Base-by-base conservation (phyloP, 805 yeast genomes). In the Metschnikowia vanudenii region DNA sequence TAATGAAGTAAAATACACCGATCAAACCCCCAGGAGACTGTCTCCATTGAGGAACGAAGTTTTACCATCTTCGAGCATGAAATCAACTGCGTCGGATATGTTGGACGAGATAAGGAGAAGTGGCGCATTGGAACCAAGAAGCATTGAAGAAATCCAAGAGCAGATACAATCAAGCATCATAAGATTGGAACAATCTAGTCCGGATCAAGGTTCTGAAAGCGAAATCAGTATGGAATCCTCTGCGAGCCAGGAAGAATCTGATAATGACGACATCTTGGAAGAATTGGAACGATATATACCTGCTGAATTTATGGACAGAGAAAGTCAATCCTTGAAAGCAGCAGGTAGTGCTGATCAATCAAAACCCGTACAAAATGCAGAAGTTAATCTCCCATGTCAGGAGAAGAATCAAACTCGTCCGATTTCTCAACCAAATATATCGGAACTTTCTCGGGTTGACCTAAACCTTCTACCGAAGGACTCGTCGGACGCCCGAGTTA, bases 101-200 rank as follows among this genome's bases (percentile, higher is more conserved):
- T 49, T 52, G 18, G 40, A 41, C 3, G 51, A 50, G 29, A 41
- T 53, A 19, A 58, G 54, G 1, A 47, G 46, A 5, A 48, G 50
- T 19, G 52, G 49, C 4, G 55, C 47, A 10, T 36, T 45, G 34
- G 36, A 45, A 18, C 47, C 60, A 13, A 31, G 47, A 20, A 37
- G 49, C 31, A 35, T 54, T 41, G 22, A 51, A 54, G 60, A 58
- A 33, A 60, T 62, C 11, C 41, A 61, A 29, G 66, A 62, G n/a
- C 55, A 54, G 42, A 61, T 64, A 12, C 59, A 64, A 43, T 45
- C 60, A 11, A 60, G 62, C 4, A 50, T 63, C 11, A 53, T 55
- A 19, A 44, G 53, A 3, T 26, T 45, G n/a, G 41, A 40, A 19
- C 37, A 40, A 18, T 16, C 37, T 5, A 29, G 24, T 7, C 34